A percentile compares a stretch with the other conserved stretches of the same genome.
Evolutionary conservation across 495 filamentous ascomycete genomes (phyloP).

Genomic region (Monascus purpureus): DNA sequence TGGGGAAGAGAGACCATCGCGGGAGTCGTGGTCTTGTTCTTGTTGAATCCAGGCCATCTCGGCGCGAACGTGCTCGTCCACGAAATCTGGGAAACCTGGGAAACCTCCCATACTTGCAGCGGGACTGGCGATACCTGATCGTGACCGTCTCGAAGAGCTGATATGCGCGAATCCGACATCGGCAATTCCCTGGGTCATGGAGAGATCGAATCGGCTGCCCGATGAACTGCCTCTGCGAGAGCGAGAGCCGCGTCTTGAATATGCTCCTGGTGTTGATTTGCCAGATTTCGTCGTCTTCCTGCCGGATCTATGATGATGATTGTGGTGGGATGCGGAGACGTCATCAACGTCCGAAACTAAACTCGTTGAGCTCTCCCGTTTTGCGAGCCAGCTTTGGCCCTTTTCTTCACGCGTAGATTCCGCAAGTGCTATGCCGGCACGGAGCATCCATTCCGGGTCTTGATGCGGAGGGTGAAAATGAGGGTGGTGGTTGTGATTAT

Average conservation of each 20-base stretch:
- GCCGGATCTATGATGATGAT: slow-evolving; percentile 13
- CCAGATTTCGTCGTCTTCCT: slow-evolving; percentile 15
- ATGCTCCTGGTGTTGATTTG: slow-evolving; percentile 21
- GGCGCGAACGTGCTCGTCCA: slow-evolving; percentile 29
- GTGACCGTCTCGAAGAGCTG: background rate
- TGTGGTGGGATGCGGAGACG: slow-evolving; percentile 3
- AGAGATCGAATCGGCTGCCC: slow-evolving; percentile 20
- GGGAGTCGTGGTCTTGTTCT: slow-evolving; percentile 3
- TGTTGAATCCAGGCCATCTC: slow-evolving; percentile 26
- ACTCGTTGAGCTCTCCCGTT: slow-evolving; percentile 57
- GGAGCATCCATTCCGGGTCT: slow-evolving; percentile 62
- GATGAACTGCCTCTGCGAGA: slow-evolving; percentile 19
- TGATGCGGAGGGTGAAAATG: slow-evolving; percentile 3
- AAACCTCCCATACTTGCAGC: slow-evolving; percentile 4
- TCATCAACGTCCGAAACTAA: slow-evolving; percentile 36
- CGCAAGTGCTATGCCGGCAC: slow-evolving; percentile 57
- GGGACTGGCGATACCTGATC: slow-evolving; percentile 1
- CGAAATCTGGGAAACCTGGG: slow-evolving; percentile 27
- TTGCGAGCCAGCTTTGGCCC: slow-evolving; percentile 65
- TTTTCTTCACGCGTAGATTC: slow-evolving; percentile 59
- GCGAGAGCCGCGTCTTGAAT: slow-evolving; percentile 17
- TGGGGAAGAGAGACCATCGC: slow-evolving; percentile 3
- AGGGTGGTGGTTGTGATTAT: slow-evolving; percentile 3
- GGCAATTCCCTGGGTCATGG: slow-evolving; percentile 19
- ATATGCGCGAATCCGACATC: background rate